Evolutionary conservation across 164 flowering plant species (phyloP), one percentile per base, ranked within the genome.

Genomic region (Protea cynaroides): DNA sequence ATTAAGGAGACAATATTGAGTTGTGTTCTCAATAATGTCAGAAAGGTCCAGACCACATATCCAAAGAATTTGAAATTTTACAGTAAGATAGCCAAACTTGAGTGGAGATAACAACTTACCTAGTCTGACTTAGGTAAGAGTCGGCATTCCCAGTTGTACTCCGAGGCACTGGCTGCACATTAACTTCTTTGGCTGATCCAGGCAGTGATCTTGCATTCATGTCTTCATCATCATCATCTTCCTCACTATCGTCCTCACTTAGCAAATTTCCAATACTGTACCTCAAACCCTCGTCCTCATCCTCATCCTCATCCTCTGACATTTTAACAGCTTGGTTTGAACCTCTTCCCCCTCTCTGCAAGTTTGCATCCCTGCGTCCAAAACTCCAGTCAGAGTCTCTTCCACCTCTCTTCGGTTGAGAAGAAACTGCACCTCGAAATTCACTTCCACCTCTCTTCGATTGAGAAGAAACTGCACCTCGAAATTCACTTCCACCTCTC

Each of bases 81-180:
- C n/a, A 49, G 17, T 15, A 49, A 0, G 52, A 18, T 3, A 49
- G 17, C 17, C 7, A 4, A 18, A 49, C 38, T 14, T 11, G 3
- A 19, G 11, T 23, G 23, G 8, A 21, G 8, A 12, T 14, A 13
- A 43, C 38, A 11, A 51, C 66, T 64, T 63, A 86, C 97, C 97
- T 86, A 22, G 82, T 83, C 68, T 87, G 82, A 72, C 89, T 87
- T 37, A 90, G 78, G 76, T 86, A 83, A 58, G 96, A 84, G 15
- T 74, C 92, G 64, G 75, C 67, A 23, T 63, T 55, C 25, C 68
- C 82, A 5, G 71, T 53, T 17, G 84, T 80, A 60, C 52, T 71
- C 43, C 56, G 67, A 22, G 79, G 63, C 7, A 25, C 24, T 40
- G 23, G 17, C 56, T 53, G 65, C 10, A 36, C 63, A 38, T 15